A percentile compares a stretch with the other conserved stretches of the same genome.
These are phyloP conservation scores for Clarkia xantiana DNA, from an alignment of 345 rosid genomes.

Conservation along the genomic window DNA sequence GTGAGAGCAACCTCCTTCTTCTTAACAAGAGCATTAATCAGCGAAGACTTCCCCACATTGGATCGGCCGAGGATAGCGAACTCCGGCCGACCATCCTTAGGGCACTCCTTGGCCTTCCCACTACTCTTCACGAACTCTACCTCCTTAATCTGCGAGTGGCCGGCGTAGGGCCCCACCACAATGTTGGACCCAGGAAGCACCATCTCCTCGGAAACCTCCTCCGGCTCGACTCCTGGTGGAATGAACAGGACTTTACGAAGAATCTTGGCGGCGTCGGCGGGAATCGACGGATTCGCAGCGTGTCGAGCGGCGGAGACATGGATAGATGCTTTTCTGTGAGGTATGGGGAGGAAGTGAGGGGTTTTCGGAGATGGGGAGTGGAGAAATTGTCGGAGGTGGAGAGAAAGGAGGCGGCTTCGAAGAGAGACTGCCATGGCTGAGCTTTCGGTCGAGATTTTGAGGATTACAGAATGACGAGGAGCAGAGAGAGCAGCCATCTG, in stretches of 20 bases:
- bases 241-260: slow-evolving; percentile 33
- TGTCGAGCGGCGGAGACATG: slow-evolving; percentile 22
- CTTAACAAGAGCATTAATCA: slow-evolving; percentile 68
- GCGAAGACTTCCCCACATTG: slow-evolving; percentile 92
- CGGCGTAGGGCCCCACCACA: slow-evolving; percentile 75
- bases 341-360: slow-evolving; percentile 6
- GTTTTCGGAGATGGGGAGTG: slow-evolving; percentile 3
- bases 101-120: slow-evolving; percentile 75
- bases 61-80: slow-evolving; percentile 86
- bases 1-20: slow-evolving; percentile 90
- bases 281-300: slow-evolving; percentile 15
- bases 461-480: too few species aligned
- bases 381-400: slow-evolving; percentile 1
- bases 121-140: slow-evolving; percentile 88
- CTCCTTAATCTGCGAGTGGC: slow-evolving; percentile 78
- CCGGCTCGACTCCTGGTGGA: slow-evolving; percentile 75
- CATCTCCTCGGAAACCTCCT: slow-evolving; percentile 53
- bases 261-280: slow-evolving; percentile 26
- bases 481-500: too few species aligned
- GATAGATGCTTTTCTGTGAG: slow-evolving; percentile 7
- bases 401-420: slow-evolving; percentile 11
- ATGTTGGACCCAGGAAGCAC: slow-evolving; percentile 80
- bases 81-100: slow-evolving; percentile 66
- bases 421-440: slow-evolving; percentile 5
- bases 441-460: too few species aligned